phyloP scores from a whole-genome alignment of 441 rosid species.

The Eruca vesicaria region DNA sequence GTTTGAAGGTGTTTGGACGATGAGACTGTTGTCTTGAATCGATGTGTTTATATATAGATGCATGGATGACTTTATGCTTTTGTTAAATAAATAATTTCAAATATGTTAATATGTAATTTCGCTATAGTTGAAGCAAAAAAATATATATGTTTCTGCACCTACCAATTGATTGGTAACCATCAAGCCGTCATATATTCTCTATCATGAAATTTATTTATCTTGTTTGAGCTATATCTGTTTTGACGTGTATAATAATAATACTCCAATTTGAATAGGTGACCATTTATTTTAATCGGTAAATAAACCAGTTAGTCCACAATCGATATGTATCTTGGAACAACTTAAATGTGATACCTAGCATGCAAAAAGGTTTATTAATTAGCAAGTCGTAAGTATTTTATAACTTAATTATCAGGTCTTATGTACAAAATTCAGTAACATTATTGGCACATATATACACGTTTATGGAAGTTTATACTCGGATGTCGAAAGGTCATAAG shows the following conservation, averaged over 20 bases:
- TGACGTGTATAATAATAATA: not conserved
- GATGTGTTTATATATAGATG: constrained; percentile 33
- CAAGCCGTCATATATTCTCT: constrained; percentile 17
- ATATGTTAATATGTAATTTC: not conserved
- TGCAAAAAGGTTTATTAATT: not conserved
- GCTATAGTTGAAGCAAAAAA: not conserved
- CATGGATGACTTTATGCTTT: not conserved
- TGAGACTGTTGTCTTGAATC: constrained; percentile 12
- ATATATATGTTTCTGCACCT: not conserved
- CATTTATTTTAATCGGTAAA: not conserved
- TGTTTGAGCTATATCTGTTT: not conserved
- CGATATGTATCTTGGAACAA: not conserved
- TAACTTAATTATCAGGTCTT: not conserved
- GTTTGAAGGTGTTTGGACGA: constrained; percentile 16
- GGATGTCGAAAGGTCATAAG: not conserved
- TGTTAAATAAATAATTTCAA: not conserved
- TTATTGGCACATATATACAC: not conserved
- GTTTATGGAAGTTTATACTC: not conserved
- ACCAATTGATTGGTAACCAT: constrained; percentile 16
- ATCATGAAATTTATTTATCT: constrained; percentile 1
- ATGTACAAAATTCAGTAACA: not conserved
- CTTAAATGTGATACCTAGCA: not conserved
- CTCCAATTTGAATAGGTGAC: not conserved
- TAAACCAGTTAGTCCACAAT: not conserved
- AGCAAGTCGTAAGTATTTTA: not conserved